Percentiles rank a stretch among this genome's conserved stretches.
Evolutionary conservation across 208 protist species (phyloP).

Genomic region (Leishmania gerbilli): DNA sequence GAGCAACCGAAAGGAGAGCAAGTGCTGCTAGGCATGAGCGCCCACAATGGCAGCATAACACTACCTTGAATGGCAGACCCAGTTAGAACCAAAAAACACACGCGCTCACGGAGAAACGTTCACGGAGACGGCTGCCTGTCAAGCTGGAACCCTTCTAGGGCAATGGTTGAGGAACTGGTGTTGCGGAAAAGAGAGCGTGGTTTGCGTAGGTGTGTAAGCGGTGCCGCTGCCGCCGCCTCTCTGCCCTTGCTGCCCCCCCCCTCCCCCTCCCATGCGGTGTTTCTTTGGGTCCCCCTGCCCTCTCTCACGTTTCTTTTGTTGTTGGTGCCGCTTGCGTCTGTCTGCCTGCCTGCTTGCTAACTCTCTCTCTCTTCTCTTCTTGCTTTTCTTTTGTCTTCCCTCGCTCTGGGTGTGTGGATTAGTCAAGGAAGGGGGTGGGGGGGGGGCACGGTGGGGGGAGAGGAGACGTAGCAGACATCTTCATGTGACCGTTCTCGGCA

Average conservation of each 20-base stretch:
- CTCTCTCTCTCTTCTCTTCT: not conserved
- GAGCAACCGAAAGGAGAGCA: conserved; percentile 17
- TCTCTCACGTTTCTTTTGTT: not conserved
- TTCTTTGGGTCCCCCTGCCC: not conserved
- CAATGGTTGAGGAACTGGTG: too few species aligned
- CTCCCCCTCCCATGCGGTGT: not conserved
- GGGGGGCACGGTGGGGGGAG: too few species aligned
- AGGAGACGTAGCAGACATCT: not conserved
- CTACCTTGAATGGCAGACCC: not conserved
- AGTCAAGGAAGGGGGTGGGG: not conserved
- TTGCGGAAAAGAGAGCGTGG: not conserved
- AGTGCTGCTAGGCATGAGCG: conserved; percentile 29
- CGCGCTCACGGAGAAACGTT: not conserved
- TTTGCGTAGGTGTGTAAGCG: not conserved
- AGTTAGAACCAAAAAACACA: not conserved
- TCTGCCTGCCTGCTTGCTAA: not conserved
- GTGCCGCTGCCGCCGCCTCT: not conserved
- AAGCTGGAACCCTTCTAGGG: not conserved
- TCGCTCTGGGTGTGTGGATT: not conserved
- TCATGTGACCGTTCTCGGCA: not conserved
- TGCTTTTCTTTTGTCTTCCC: too few species aligned
- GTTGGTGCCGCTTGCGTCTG: not conserved
- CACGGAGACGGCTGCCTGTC: not conserved
- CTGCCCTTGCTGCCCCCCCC: not conserved
- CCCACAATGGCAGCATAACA: not conserved